Evolutionary conservation across 805 yeast species (phyloP).

Genomic region (Myxozyma neglecta): DNA sequence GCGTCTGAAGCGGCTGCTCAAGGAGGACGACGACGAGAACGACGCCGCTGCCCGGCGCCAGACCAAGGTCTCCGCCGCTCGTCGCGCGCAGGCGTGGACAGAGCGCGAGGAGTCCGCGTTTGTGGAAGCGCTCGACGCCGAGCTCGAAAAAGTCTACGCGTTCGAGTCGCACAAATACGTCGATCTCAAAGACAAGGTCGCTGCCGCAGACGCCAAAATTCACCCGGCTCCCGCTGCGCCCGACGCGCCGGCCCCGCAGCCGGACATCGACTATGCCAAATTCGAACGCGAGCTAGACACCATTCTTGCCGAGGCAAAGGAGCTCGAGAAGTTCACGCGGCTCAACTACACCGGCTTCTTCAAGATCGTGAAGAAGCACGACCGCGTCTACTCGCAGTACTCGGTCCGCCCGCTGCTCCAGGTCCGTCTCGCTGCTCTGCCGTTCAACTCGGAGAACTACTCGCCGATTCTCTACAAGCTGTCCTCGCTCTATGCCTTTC

Average conservation of each 20-base stretch:
- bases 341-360: conserved; percentile 92
- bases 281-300: conserved; percentile 75
- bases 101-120: conserved; percentile 79
- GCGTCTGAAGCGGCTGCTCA: conserved; percentile 79
- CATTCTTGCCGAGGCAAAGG: conserved; percentile 71
- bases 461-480: conserved; percentile 80
- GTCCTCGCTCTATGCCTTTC: conserved; percentile 74
- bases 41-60: conserved; percentile 5
- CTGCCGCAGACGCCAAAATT: conserved; percentile 61
- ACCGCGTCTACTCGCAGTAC: conserved; percentile 80
- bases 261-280: conserved; percentile 52
- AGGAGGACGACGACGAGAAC: conserved; percentile 43
- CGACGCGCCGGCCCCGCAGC: conserved; percentile 22
- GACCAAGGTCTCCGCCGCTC: not conserved
- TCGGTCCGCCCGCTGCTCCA: conserved; percentile 88
- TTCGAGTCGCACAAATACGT: conserved; percentile 75
- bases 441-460: conserved; percentile 93
- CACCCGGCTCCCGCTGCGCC: conserved; percentile 9
- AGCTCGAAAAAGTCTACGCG: conserved; percentile 88
- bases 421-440: conserved; percentile 81
- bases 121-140: conserved; percentile 69
- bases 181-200: conserved; percentile 63
- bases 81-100: conserved; percentile 61
- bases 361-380: conserved; percentile 95
- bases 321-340: conserved; percentile 85